Evolutionary conservation across 2,329 filamentous ascomycete species (phyloP).

Genomic region (Verruconis gallopava): DNA sequence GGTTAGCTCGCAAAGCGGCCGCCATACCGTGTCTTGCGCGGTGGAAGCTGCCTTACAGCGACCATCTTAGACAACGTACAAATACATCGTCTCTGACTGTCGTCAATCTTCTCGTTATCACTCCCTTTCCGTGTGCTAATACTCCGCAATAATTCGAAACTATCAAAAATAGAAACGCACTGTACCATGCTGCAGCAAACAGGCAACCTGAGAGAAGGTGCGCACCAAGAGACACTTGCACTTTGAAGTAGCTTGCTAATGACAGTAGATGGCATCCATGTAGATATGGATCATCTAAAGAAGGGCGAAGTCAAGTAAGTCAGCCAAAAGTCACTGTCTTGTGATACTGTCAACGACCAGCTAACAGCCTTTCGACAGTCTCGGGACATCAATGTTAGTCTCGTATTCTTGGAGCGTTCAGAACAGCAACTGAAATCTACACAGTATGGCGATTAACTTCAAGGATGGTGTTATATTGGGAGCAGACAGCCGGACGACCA

Average conservation of each 20-base stretch:
- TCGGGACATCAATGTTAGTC: conserved; percentile 91
- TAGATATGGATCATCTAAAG: conserved; percentile 98
- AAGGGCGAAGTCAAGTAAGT: conserved; percentile 97
- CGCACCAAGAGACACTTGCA: not conserved
- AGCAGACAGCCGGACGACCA: conserved; percentile 94
- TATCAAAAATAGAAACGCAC: too few species aligned
- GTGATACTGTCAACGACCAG: conserved; percentile 2
- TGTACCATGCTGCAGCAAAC: conserved; percentile 21
- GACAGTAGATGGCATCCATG: conserved; percentile 82
- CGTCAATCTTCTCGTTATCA: too few species aligned
- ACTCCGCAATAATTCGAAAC: too few species aligned
- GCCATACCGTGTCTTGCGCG: too few species aligned
- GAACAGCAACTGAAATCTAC: conserved; percentile 17
- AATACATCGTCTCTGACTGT: too few species aligned
- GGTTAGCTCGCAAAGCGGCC: too few species aligned
- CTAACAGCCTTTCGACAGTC: conserved; percentile 41
- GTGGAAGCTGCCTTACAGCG: not conserved
- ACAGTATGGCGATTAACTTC: conserved; percentile 97
- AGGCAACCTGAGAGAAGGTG: conserved; percentile 30
- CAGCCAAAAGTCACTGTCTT: too few species aligned
- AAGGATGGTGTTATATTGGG: conserved; percentile 96
- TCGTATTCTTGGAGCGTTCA: conserved; percentile 12
- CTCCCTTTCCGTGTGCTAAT: too few species aligned
- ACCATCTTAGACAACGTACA: not conserved
- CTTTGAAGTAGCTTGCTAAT: conserved; percentile 5